Base-by-base conservation (phyloP, 2,329 filamentous ascomycete genomes). In the Aspergillus sclerotialis region DNA sequence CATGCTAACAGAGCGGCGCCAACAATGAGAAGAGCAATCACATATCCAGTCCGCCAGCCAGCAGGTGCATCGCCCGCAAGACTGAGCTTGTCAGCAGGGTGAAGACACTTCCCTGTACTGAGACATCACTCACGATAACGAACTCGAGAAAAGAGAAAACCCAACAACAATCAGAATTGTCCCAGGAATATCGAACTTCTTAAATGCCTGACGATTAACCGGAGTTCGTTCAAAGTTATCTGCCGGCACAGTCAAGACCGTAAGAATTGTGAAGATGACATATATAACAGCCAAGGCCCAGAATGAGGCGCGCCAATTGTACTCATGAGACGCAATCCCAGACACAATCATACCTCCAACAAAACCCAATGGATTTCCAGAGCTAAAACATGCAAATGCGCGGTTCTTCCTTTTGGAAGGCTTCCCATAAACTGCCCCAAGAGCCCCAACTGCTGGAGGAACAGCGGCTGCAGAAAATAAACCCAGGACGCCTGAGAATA, bases 271-370 rank as follows among this genome's bases (percentile, higher is more conserved):
- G 42, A 82, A 72, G 9, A 76, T 50, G 2, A 73, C 67, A 60
- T 80, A 84, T 19, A 83, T 70, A 33, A 84, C 76, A 2, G 76
- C 67, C 11, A 84, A 61, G 9, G 80, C 56, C 53, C 73, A 76
- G 48, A 79, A 83, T 0, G 70, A 67, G 0, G 78, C 75, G 26
- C 80, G 66, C 80, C 80, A 84, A 37, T 67, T 73, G 40, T 76
- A 75, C 1, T 82, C 49, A 35, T 74, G 67, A 0, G 76, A 73
- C 0, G 75, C 76, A 8, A 84, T 60, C 1, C 80, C 80, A 6
- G 74, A 75, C 2, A 80, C 66, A 3, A 84, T 73, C 24, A 73
- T 73, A 0, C 73, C 73, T 11, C 71, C 67, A 0, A 75, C 72
- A 37, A 74, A 76, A 0, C 74, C 74, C 2, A 77, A 50, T 0